These are phyloP conservation scores for Curvularia eragrostidis DNA, from an alignment of 2,329 filamentous ascomycete genomes.

Conservation along the genomic window DNA sequence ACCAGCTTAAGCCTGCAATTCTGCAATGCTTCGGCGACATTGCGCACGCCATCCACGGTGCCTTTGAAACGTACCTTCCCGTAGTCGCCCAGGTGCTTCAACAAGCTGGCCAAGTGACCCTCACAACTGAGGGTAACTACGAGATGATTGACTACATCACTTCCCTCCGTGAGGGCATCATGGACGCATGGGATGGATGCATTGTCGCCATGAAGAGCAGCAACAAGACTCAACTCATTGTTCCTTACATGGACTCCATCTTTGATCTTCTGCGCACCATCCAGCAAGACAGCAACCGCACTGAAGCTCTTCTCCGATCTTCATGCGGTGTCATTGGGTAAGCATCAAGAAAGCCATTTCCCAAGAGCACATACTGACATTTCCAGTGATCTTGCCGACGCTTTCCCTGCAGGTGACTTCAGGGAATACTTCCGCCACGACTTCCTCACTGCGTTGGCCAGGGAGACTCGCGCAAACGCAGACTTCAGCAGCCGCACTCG, in stretches of 20 bases:
- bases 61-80: conserved; percentile 90
- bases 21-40: conserved; percentile 98
- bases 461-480: conserved; percentile 87
- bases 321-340: conserved; percentile 98
- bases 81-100: conserved; percentile 94
- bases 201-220: conserved; percentile 91
- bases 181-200: conserved; percentile 98
- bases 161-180: conserved; percentile 93
- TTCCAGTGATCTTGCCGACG: conserved; percentile 85
- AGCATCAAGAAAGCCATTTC: conserved; percentile 14
- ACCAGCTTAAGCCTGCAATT: conserved; percentile 98
- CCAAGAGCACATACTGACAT: conserved; percentile 45
- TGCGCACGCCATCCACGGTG: conserved; percentile 87
- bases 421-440: conserved; percentile 84
- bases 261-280: conserved; percentile 86
- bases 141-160: conserved; percentile 98
- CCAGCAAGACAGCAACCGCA: conserved; percentile 82
- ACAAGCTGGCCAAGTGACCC: conserved; percentile 84
- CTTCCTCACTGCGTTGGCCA: conserved; percentile 88
- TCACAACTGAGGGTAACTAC: conserved; percentile 79
- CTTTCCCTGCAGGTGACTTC: conserved; percentile 90
- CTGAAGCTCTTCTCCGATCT: conserved; percentile 89
- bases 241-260: conserved; percentile 81
- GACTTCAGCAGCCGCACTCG: conserved; percentile 86
- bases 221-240: conserved; percentile 73